Evolutionary conservation across 2,329 filamentous ascomycete genomes (phyloP).

Genomic region (Pezicula neosporulosa): DNA sequence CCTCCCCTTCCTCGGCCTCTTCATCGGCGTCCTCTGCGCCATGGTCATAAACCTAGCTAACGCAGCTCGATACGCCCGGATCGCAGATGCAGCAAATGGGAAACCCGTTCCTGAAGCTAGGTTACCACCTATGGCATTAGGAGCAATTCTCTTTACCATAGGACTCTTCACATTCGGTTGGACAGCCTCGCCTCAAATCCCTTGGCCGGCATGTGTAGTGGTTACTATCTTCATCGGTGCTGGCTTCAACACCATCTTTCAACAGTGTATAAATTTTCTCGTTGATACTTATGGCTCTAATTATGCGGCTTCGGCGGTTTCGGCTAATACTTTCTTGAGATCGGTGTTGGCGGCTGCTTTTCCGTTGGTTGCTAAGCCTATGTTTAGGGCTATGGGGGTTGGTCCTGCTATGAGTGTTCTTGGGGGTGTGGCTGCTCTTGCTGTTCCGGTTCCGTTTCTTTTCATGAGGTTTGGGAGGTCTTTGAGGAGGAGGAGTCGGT

Average conservation of each 20-base stretch:
- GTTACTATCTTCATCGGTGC: conserved; percentile 21
- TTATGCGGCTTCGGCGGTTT: conserved; percentile 42
- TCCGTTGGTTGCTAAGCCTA: conserved; percentile 35
- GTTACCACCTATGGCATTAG: conserved; percentile 41
- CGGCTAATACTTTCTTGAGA: conserved; percentile 40
- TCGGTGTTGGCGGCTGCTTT: conserved; percentile 41
- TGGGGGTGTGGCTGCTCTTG: conserved; percentile 49
- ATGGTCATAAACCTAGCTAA: conserved; percentile 43
- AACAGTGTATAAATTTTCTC: conserved; percentile 26
- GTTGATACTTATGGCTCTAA: conserved; percentile 40
- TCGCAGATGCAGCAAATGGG: conserved; percentile 29
- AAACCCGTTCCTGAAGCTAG: conserved; percentile 40
- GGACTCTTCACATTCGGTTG: conserved; percentile 28
- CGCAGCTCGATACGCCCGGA: conserved; percentile 20
- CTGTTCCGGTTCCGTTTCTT: conserved; percentile 54
- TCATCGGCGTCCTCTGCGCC: conserved; percentile 40
- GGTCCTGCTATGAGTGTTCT: conserved; percentile 62
- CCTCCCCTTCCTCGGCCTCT: conserved; percentile 54
- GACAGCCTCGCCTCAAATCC: conserved; percentile 20
- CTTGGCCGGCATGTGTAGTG: conserved; percentile 15
- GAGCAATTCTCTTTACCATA: conserved; percentile 22
- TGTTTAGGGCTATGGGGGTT: conserved; percentile 64
- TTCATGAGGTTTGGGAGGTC: conserved; percentile 37
- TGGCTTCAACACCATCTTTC: conserved; percentile 27
- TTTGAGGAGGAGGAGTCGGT: conserved; percentile 39